These are phyloP conservation scores for Fomitopsis schrenkii DNA, from an alignment of 1,284 basidiomycete species.

Conservation along the genomic window DNA sequence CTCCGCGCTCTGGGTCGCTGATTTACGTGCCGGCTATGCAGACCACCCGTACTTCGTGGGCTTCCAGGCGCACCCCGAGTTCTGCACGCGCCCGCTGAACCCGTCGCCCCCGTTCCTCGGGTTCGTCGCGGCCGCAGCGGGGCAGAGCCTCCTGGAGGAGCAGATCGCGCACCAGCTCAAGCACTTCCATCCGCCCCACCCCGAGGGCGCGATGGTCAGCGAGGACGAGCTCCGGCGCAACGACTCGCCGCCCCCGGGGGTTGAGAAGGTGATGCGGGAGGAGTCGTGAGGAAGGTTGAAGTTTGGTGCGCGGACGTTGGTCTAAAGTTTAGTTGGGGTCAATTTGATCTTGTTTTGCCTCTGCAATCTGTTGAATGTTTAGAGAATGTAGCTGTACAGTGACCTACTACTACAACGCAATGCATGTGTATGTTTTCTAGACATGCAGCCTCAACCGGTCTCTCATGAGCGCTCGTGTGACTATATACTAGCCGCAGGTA, in stretches of 20 bases:
- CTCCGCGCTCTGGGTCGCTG: background rate
- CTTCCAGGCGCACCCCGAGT: conserved; percentile 97
- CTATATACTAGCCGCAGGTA: too few relatives aligned
- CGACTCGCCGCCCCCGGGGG: conserved; percentile 22
- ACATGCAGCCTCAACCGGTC: too few relatives aligned
- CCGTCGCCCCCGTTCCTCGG: conserved; percentile 98
- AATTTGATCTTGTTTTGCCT: too few relatives aligned
- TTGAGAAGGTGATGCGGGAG: conserved; percentile 23
- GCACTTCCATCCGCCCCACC: conserved; percentile 47
- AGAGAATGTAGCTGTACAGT: too few relatives aligned
- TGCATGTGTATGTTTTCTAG: too few relatives aligned
- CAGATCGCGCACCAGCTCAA: conserved; percentile 68
- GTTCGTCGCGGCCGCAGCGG: conserved; percentile 86
- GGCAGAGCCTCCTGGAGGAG: conserved; percentile 60
- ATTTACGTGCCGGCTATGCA: conserved; percentile 23
- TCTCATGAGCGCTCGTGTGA: too few relatives aligned
- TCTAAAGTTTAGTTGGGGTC: too few relatives aligned
- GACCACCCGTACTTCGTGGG: conserved; percentile 96
- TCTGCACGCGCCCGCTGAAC: conserved; percentile 98
- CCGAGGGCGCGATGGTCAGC: conserved; percentile 44
- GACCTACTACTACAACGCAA: too few relatives aligned
- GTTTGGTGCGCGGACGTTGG: too few relatives aligned
- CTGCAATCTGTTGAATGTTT: too few relatives aligned
- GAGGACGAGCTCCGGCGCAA: conserved; percentile 37
- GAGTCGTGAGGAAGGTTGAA: conserved; percentile 14